phyloP scores from a whole-genome alignment of 768 basidiomycete genomes.

The Chlorophyllum brunneum region DNA sequence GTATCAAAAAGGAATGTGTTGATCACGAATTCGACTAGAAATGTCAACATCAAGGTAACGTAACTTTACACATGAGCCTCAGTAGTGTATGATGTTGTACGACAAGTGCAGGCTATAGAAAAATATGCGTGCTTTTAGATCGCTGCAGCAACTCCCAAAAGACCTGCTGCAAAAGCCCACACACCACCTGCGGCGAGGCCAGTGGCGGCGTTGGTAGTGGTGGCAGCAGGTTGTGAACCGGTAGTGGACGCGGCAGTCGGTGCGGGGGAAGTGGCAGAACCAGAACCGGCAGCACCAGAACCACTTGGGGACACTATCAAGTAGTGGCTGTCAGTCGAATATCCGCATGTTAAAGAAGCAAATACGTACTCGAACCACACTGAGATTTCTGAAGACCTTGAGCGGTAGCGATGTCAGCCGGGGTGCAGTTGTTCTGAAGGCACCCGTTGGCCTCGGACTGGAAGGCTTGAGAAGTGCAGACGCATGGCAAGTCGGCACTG shows the following conservation, averaged over 20 bases:
- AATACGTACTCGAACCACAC: constrained; percentile 18
- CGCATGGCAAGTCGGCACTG: constrained; percentile 20
- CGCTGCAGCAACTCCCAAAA: background rate
- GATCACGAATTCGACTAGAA: too few relatives aligned
- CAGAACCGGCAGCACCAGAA: constrained; percentile 1
- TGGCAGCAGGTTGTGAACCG: background rate
- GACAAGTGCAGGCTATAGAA: too few relatives aligned
- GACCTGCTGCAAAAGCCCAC: constrained; percentile 3
- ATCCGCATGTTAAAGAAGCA: background rate
- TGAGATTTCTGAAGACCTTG: constrained; percentile 16
- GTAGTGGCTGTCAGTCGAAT: background rate
- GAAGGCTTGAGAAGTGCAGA: constrained; percentile 22
- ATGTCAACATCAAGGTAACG: too few relatives aligned
- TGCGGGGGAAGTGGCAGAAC: constrained; percentile 3
- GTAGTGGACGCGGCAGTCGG: constrained; percentile 3
- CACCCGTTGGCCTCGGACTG: constrained; percentile 19
- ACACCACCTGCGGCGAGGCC: constrained; percentile 2
- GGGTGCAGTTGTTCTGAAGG: constrained; percentile 16
- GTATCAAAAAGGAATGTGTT: background rate
- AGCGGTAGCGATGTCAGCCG: constrained; percentile 18
- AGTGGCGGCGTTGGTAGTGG: background rate
- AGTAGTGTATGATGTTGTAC: too few relatives aligned
- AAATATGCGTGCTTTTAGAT: too few relatives aligned
- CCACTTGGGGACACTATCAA: constrained; percentile 11
- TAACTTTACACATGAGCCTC: too few relatives aligned